Base-by-base conservation (phyloP, 1,139 yeast genomes). In the Blastobotrys buckinghamii region DNA sequence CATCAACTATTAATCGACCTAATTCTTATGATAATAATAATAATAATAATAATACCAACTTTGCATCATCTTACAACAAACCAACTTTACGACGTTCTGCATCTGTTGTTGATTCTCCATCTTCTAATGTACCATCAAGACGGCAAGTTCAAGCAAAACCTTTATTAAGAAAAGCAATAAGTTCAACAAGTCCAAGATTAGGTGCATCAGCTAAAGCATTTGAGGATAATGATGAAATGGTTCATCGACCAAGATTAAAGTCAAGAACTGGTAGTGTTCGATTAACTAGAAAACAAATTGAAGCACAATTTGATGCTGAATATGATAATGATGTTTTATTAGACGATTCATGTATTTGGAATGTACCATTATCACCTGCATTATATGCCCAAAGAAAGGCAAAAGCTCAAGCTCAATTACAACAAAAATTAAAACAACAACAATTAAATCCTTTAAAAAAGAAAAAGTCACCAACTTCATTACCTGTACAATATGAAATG, bases 351-450 rank as follows among this genome's bases (percentile, higher is more conserved):
- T 68, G 75, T 32, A 77, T 81, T 53, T 80, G 72, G 67, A 82
- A 82, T 57, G 84, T 82, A 15, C 89, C 88, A 1, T 64, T 79
- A 41, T 74, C 84, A 0, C 82, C 79, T 47, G 74, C 84, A 0
- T 62, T 69, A 15, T 66, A 62, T 44, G 66, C 69, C 7, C 64
- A 67, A 48, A 66, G 57, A 47, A 32, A 45, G 26, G 27, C 24
- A 22, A 29, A 15, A 26, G 43, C 39, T 16, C 22, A 15, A 29
- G 33, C 24, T 19, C 26, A 17, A 37, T 27, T 17, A 20, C 37
- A 43, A 29, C 9, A 27, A 13, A 17, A 34, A 34, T 20, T 19
- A 34, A 13, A 32, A 32, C 32, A 10, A 42, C 16, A n/a, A 26
- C 26, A 15, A 6, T 10, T n/a, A 8, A 9, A 42, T 6, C 32